Conservation (phyloP, 805 yeast species). For the Blastobotrys americana region DNA sequence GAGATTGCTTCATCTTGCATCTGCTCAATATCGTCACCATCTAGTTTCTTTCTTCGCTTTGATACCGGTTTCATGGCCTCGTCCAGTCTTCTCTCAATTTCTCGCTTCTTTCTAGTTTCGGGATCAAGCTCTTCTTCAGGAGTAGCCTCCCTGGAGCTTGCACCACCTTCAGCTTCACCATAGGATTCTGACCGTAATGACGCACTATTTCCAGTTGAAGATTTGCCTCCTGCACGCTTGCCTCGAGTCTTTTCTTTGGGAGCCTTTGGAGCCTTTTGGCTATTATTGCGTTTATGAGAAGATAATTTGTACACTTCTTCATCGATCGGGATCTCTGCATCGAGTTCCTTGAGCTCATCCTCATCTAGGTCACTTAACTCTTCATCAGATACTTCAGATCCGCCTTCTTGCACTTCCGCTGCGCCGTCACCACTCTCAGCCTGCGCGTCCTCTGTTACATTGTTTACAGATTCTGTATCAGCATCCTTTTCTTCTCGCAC, state of each 20-base stretch:
- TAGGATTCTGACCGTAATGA: background rate
- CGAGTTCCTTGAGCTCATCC: slow-evolving; percentile 30
- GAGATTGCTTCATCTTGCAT: slow-evolving; percentile 90
- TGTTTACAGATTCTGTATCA: too few relatives aligned
- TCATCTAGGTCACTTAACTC: slow-evolving; percentile 36
- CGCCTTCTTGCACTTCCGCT: background rate
- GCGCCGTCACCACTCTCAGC: background rate
- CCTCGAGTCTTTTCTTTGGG: slow-evolving; percentile 17
- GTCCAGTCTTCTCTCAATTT: slow-evolving; percentile 74
- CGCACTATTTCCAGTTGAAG: slow-evolving; percentile 4
- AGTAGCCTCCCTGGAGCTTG: slow-evolving; percentile 18
- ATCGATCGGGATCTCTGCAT: slow-evolving; percentile 28
- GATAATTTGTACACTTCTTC: slow-evolving; percentile 34
- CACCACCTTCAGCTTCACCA: slow-evolving; percentile 10
- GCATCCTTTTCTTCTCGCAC: too few relatives aligned
- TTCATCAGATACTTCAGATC: slow-evolving; percentile 17
- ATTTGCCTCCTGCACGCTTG: slow-evolving; percentile 10
- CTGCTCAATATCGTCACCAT: slow-evolving; percentile 90
- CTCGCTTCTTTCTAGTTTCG: slow-evolving; percentile 51
- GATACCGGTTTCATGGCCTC: slow-evolving; percentile 63
- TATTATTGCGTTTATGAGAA: slow-evolving; percentile 29
- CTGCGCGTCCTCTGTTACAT: too few relatives aligned
- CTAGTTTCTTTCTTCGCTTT: slow-evolving; percentile 49
- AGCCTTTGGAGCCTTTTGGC: slow-evolving; percentile 11
- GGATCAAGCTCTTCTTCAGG: slow-evolving; percentile 28